These are phyloP conservation scores for Kewa caespitosa DNA, from an alignment of 179 eudicot species.

Conservation along the genomic window DNA sequence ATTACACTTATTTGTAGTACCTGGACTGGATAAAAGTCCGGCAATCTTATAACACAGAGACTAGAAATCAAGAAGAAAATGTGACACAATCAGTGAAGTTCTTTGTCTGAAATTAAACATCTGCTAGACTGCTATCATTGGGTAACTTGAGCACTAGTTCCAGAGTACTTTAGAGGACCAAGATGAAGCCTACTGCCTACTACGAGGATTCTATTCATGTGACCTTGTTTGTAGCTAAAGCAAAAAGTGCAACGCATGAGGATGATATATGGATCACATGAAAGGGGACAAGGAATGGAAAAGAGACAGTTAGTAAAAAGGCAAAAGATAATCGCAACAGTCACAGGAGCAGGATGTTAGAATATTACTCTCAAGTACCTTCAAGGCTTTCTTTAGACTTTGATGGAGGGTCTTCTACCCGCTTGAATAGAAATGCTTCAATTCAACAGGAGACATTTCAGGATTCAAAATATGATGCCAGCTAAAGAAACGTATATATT, in stretches of 20 bases:
- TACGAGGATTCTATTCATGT: background rate
- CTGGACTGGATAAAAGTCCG: background rate
- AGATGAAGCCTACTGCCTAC: background rate
- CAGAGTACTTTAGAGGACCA: background rate
- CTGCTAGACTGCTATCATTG: background rate
- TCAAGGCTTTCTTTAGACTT: conserved; percentile 50
- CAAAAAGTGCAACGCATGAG: background rate
- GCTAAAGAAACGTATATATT: background rate
- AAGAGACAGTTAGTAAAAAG: background rate
- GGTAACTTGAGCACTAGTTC: background rate
- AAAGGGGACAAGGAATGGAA: background rate
- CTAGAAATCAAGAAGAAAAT: background rate
- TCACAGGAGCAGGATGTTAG: background rate
- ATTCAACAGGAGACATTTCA: background rate
- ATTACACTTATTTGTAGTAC: no score
- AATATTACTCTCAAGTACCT: conserved; percentile 42
- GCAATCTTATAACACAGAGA: background rate
- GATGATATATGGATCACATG: background rate
- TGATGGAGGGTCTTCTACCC: conserved; percentile 50
- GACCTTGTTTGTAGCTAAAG: background rate
- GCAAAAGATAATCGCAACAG: background rate
- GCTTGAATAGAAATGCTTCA: conserved; percentile 18
- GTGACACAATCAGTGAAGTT: background rate
- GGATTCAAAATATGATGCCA: background rate
- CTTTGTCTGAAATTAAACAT: background rate